Percentiles rank a stretch among this genome's conserved stretches.
phyloP scores from a whole-genome alignment of 1,139 yeast genomes.

The Geotrichum reessii region DNA sequence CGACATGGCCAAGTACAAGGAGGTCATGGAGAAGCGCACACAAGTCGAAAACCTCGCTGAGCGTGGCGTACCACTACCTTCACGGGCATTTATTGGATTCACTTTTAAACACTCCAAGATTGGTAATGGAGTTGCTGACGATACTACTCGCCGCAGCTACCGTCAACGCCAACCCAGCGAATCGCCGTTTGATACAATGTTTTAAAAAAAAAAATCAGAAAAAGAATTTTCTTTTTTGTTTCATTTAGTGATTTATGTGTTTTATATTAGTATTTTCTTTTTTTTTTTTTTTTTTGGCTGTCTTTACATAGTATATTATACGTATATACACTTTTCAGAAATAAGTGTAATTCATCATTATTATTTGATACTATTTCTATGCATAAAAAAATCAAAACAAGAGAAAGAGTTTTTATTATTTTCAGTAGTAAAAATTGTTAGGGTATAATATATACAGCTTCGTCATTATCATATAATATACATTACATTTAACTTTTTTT shows the following conservation, averaged over 20 bases:
- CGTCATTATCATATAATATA: not conserved
- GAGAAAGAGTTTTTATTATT: too few relatives aligned
- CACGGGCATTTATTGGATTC: conserved; percentile 84
- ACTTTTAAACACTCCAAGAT: conserved; percentile 72
- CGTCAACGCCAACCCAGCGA: conserved; percentile 13
- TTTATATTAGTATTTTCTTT: not conserved
- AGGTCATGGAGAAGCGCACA: conserved; percentile 84
- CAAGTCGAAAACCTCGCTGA: conserved; percentile 80
- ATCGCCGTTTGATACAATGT: conserved; percentile 18
- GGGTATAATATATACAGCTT: too few relatives aligned
- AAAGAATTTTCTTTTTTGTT: not conserved
- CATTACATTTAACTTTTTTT: not conserved
- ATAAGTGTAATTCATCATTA: too few relatives aligned
- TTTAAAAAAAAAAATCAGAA: conserved; percentile 4
- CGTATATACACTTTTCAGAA: too few relatives aligned
- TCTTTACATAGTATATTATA: not conserved
- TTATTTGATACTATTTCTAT: too few relatives aligned
- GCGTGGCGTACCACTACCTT: conserved; percentile 49
- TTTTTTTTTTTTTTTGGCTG: not conserved
- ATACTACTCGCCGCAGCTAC: conserved; percentile 9
- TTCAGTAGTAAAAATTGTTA: too few relatives aligned
- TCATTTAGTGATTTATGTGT: not conserved
- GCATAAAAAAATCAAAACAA: too few relatives aligned
- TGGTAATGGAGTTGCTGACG: conserved; percentile 7
- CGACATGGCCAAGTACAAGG: conserved; percentile 96